These are phyloP conservation scores for Auricularia sp. DNA, from an alignment of 768 basidiomycete species.

Conservation along the genomic window DNA sequence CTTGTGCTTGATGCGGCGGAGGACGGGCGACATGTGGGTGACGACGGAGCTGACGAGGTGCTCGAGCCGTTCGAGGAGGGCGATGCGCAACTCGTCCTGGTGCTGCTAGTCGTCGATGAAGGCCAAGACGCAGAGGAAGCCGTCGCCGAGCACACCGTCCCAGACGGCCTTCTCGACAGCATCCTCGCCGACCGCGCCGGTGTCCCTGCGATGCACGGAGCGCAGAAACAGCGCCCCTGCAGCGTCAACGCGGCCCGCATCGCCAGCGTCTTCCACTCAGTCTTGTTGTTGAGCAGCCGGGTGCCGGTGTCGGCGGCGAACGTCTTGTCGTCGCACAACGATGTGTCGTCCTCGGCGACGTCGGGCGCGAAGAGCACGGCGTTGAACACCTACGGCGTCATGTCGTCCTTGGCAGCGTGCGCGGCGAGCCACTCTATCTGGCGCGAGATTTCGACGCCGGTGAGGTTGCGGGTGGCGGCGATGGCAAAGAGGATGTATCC, in stretches of 20 bases:
- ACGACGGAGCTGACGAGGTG: constrained; percentile 38
- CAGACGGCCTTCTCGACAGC: constrained; percentile 74
- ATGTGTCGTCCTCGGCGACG: constrained; percentile 29
- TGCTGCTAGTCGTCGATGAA: not conserved
- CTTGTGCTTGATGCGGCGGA: constrained; percentile 59
- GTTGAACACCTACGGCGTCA: constrained; percentile 60
- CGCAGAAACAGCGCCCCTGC: constrained; percentile 65
- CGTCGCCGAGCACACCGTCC: constrained; percentile 75
- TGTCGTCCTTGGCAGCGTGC: constrained; percentile 50
- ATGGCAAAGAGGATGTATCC: constrained; percentile 52
- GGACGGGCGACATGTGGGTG: constrained; percentile 20
- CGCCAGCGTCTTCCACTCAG: constrained; percentile 59
- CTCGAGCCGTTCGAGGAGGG: constrained; percentile 58
- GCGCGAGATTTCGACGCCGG: constrained; percentile 47
- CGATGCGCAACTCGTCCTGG: constrained; percentile 41
- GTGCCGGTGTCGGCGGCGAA: constrained; percentile 9
- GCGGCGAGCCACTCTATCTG: constrained; percentile 63
- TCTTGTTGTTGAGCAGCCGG: constrained; percentile 12
- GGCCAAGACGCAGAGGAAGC: constrained; percentile 61
- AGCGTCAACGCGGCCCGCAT: constrained; percentile 67
- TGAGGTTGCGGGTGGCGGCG: constrained; percentile 51
- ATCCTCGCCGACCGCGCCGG: constrained; percentile 31
- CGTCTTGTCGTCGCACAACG: constrained; percentile 18
- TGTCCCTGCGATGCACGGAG: constrained; percentile 44
- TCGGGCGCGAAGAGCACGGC: constrained; percentile 59